Evolutionary conservation across 495 filamentous ascomycete genomes (phyloP), one percentile per base, ranked within the genome.

Genomic region (Pseudotulostoma volvatum): DNA sequence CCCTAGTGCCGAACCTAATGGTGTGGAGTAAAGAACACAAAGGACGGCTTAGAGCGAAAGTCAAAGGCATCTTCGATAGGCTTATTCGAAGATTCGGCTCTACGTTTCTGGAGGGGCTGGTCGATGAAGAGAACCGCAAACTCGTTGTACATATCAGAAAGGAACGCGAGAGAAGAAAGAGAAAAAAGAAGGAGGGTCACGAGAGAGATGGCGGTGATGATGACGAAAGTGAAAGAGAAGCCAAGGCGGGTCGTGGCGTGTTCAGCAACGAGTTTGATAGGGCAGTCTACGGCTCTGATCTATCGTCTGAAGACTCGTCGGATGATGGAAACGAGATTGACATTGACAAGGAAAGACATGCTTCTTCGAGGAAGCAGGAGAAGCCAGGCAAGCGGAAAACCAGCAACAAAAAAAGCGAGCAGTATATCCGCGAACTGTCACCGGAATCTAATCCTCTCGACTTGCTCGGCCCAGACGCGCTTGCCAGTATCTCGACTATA

Each of bases 11-110:
- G 15, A 92, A 88, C 55, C 62, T 95, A 7, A 82, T 95, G 76
- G 76, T 81, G 14, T 97, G 90, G 90, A 84, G 80, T 48, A 84
- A 93, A 59, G 90, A 97, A 57, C 92, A 97, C 63, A 95, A 93
- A 61, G 85, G 82, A 11, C 84, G 90, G 50, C 85, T 96, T 55
- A 81, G 83, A 44, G 77, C 84, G 19, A 96, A 95, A 66, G 85
- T 97, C 39, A 96, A 93, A 72, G 84, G 93, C 49, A 94, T 97
- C 44, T 57, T 96, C 19, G 90, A 97, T 60, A 74, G 90, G 19
- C 83, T 93, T 66, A 76, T 95, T 18, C 72, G 90, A 13, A 73
- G 86, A 36, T 95, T 94, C 58, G 88, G 92, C 19, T 77, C 78
- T 30, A 77, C 85, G 1, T 47, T 65, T 4, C 71, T 97, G 2